These are phyloP conservation scores for Hemisphaericaspora xylanilytica DNA, from an alignment of 1,139 yeast genomes.

Conservation along the genomic window DNA sequence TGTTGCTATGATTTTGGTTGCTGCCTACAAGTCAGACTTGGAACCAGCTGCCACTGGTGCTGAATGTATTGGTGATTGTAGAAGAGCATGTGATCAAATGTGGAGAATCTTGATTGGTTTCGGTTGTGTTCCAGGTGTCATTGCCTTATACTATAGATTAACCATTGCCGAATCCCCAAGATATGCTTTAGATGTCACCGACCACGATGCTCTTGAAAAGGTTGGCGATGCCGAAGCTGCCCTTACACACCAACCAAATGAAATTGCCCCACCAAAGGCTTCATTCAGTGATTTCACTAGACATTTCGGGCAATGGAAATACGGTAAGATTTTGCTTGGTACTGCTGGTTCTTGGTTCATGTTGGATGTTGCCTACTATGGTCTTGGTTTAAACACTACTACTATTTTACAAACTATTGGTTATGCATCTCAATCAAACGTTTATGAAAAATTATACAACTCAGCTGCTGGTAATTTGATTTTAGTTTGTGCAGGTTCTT, in stretches of 20 bases:
- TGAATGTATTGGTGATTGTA: constrained; percentile 63
- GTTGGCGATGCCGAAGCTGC: constrained; percentile 58
- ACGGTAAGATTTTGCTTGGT: constrained; percentile 81
- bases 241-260: constrained; percentile 46
- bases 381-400: constrained; percentile 78
- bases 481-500: constrained; percentile 85
- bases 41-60: constrained; percentile 48
- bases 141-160: constrained; percentile 84
- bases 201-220: constrained; percentile 54
- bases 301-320: constrained; percentile 87
- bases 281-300: constrained; percentile 56
- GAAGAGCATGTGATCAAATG: constrained; percentile 83
- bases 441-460: constrained; percentile 66
- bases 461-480: constrained; percentile 86
- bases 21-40: constrained; percentile 65
- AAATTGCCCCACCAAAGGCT: constrained; percentile 55
- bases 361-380: constrained; percentile 94
- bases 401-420: constrained; percentile 83
- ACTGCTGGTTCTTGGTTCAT: constrained; percentile 97
- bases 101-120: constrained; percentile 89
- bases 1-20: constrained; percentile 68
- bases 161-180: constrained; percentile 95
- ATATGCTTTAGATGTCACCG: constrained; percentile 71
- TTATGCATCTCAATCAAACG: constrained; percentile 66
- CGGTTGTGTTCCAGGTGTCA: constrained; percentile 83